Percentiles rank a stretch among this genome's conserved stretches.
phyloP scores from a whole-genome alignment of 768 basidiomycete genomes.

The Tephrocybe rancida region DNA sequence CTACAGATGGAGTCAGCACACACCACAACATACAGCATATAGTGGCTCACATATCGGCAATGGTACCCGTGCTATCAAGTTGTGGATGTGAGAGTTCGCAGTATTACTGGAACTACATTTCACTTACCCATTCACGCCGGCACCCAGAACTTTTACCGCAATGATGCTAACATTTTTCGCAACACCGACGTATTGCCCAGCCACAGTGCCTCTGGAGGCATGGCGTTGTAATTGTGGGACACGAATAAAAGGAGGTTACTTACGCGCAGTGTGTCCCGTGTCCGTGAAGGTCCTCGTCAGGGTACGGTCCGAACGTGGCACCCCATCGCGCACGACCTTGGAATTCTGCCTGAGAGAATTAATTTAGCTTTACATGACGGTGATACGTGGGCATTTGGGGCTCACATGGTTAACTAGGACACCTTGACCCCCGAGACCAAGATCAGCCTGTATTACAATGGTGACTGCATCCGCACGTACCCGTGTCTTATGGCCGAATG shows the following conservation, averaged over 20 bases:
- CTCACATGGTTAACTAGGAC: slow-evolving; percentile 10
- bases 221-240: neutral
- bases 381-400: neutral
- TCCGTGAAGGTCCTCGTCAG: slow-evolving; percentile 36
- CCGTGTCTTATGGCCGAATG: slow-evolving; percentile 21
- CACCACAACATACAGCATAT: too few species aligned
- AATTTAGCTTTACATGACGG: neutral
- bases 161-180: slow-evolving; percentile 25
- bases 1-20: neutral
- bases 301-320: slow-evolving; percentile 30
- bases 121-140: neutral
- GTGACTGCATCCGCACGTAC: neutral
- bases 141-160: slow-evolving; percentile 9
- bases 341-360: slow-evolving; percentile 31
- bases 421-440: neutral
- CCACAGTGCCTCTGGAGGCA: slow-evolving; percentile 32
- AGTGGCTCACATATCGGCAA: slow-evolving; percentile 10
- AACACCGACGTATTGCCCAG: slow-evolving; percentile 33
- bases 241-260: slow-evolving; percentile 7
- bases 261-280: slow-evolving; percentile 43
- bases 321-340: slow-evolving; percentile 44
- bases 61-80: neutral
- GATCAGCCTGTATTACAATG: neutral
- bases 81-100: neutral
- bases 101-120: neutral